phyloP scores from a whole-genome alignment of 768 basidiomycete genomes.

The Lenzites betulinus region DNA sequence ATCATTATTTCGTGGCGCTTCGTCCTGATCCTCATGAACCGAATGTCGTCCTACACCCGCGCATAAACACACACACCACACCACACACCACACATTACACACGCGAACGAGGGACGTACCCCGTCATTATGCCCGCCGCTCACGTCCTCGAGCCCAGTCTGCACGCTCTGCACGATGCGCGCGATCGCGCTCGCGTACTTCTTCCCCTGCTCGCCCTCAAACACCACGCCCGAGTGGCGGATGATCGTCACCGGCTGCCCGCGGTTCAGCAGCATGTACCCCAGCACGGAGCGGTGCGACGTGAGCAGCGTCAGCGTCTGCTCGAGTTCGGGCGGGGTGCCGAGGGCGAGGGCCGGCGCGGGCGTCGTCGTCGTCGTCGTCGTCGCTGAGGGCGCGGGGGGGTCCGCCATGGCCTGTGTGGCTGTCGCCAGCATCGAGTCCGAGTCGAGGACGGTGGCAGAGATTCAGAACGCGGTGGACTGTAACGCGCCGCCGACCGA shows the following conservation, averaged over 20 bases:
- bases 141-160: slow-evolving; percentile 77
- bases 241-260: slow-evolving; percentile 77
- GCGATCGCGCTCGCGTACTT: slow-evolving; percentile 74
- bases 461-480: neutral
- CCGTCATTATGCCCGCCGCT: slow-evolving; percentile 61
- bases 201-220: slow-evolving; percentile 81
- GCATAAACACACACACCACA: neutral
- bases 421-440: slow-evolving; percentile 21
- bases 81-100: no score
- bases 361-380: no score
- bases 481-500: neutral
- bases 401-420: slow-evolving; percentile 17
- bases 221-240: slow-evolving; percentile 80
- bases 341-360: slow-evolving; percentile 4
- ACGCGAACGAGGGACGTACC: slow-evolving; percentile 39
- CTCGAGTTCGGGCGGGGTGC: slow-evolving; percentile 67
- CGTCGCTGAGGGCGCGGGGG: slow-evolving; percentile 5
- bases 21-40: slow-evolving; percentile 89
- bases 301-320: slow-evolving; percentile 75
- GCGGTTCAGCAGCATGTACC: slow-evolving; percentile 82
- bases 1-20: slow-evolving; percentile 93
- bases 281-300: slow-evolving; percentile 81
- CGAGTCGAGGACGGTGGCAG: slow-evolving; percentile 10
- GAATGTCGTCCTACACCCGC: slow-evolving; percentile 70
- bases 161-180: slow-evolving; percentile 77